These are phyloP conservation scores for Cladosporium sp. DNA, from an alignment of 2,329 filamentous ascomycete species.

Conservation along the genomic window DNA sequence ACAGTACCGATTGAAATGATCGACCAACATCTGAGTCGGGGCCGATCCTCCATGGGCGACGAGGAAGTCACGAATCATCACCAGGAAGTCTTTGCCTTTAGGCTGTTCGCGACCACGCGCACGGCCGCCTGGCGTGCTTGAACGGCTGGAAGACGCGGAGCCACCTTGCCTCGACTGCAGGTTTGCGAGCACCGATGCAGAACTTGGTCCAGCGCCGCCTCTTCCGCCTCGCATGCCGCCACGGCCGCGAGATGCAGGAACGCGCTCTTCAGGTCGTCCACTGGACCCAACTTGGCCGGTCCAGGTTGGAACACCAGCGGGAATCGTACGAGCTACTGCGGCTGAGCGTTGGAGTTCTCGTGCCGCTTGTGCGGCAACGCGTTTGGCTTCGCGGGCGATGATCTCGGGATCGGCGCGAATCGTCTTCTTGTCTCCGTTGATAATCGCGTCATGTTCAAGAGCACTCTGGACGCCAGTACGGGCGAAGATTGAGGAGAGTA, in stretches of 20 bases:
- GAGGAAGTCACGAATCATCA: constrained; percentile 69
- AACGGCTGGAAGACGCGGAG: constrained; percentile 27
- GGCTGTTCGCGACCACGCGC: constrained; percentile 20
- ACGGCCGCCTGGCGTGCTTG: constrained; percentile 10
- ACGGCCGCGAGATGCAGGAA: constrained; percentile 42
- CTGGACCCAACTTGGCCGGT: constrained; percentile 76
- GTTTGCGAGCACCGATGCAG: constrained; percentile 38
- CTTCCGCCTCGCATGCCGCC: constrained; percentile 22
- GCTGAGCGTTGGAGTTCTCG: constrained; percentile 66
- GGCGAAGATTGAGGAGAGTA: constrained; percentile 86
- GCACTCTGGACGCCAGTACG: constrained; percentile 82
- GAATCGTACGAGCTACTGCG: constrained; percentile 64
- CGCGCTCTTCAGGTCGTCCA: constrained; percentile 58
- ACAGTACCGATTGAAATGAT: constrained; percentile 82
- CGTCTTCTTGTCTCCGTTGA: constrained; percentile 63
- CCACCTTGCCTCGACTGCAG: constrained; percentile 36
- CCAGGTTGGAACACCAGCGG: constrained; percentile 86
- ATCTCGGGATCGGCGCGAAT: constrained; percentile 69
- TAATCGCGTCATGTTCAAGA: constrained; percentile 85
- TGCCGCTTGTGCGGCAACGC: constrained; percentile 71
- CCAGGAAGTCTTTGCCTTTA: constrained; percentile 39
- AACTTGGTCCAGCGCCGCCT: constrained; percentile 37
- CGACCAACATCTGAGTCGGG: constrained; percentile 76
- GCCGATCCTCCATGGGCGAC: constrained; percentile 69
- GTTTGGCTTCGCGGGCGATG: constrained; percentile 73